Percentiles rank a stretch among this genome's conserved stretches.
These are phyloP conservation scores for Ashbya aceris DNA, from an alignment of 1,139 yeast species.

Conservation along the genomic window DNA sequence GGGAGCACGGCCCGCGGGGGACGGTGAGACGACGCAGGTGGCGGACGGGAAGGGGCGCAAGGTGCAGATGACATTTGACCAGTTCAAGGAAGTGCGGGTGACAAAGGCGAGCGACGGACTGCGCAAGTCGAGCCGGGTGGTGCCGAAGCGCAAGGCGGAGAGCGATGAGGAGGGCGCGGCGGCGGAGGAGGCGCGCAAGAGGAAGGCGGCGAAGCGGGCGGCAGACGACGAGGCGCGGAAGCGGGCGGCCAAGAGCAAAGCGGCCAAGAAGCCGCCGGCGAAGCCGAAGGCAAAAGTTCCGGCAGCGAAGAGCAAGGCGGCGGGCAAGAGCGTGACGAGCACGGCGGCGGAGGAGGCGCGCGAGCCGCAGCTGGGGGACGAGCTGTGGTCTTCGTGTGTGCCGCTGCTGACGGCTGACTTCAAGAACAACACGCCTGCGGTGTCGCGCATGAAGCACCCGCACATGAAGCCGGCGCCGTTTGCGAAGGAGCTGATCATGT, in stretches of 20 bases:
- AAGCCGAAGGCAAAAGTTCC: background rate
- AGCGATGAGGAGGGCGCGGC: constrained; percentile 10
- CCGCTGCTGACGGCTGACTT: constrained; percentile 22
- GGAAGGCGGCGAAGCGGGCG: constrained; percentile 1
- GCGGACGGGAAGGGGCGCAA: background rate
- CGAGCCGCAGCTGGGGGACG: constrained; percentile 5
- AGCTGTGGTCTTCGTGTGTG: constrained; percentile 22
- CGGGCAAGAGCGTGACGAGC: constrained; percentile 3
- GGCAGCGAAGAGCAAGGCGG: constrained; percentile 4
- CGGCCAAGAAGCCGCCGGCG: constrained; percentile 3
- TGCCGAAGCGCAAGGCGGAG: constrained; percentile 10
- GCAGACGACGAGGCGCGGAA: constrained; percentile 1
- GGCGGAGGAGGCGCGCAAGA: constrained; percentile 3
- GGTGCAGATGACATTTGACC: constrained; percentile 17
- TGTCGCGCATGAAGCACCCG: constrained; percentile 24
- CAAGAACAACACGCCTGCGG: constrained; percentile 23
- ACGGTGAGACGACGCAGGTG: background rate
- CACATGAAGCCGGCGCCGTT: constrained; percentile 33
- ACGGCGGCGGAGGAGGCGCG: constrained; percentile 1
- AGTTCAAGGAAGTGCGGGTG: constrained; percentile 15
- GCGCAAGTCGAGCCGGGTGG: constrained; percentile 9
- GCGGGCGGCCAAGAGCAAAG: constrained; percentile 2
- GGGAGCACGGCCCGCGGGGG: background rate
- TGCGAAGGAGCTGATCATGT: constrained; percentile 38
- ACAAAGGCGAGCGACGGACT: constrained; percentile 1